Conservation (phyloP, 306 rosid genomes). For the Lagenaria siceraria region DNA sequence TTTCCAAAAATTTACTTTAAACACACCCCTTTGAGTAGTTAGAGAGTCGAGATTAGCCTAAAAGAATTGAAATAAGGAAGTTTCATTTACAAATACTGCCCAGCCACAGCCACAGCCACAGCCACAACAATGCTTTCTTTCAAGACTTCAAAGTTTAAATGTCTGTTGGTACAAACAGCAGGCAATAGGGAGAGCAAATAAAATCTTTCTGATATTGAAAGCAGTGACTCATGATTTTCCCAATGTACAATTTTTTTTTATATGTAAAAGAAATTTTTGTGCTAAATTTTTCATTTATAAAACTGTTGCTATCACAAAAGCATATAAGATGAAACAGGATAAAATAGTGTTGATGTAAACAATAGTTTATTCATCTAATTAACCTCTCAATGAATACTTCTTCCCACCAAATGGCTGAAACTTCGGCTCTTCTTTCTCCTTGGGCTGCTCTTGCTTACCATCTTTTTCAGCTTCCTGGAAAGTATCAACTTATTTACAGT, state of each 20-base stretch:
- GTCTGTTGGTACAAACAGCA: not conserved
- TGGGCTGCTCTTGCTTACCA: conserved; percentile 37
- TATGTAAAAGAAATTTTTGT: not conserved
- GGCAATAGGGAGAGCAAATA: not conserved
- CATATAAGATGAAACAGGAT: not conserved
- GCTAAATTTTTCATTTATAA: not conserved
- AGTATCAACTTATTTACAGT: not conserved
- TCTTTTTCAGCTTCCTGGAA: conserved; percentile 50
- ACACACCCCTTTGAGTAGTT: too few relatives aligned
- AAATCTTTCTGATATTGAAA: not conserved
- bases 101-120: too few relatives aligned
- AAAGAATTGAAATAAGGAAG: not conserved
- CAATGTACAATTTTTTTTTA: not conserved
- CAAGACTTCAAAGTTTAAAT: not conserved
- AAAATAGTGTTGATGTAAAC: not conserved
- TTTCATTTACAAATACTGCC: not conserved
- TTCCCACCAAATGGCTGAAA: conserved; percentile 80
- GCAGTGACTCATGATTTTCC: not conserved
- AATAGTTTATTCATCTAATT: conserved; percentile 10
- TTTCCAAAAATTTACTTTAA: too few relatives aligned
- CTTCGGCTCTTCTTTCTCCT: conserved; percentile 46
- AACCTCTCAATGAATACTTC: conserved; percentile 82
- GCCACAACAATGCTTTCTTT: not conserved
- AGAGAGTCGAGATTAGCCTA: not conserved
- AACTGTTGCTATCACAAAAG: conserved; percentile 5